A percentile compares a stretch with the other conserved stretches of the same genome.
phyloP scores from a whole-genome alignment of 257 asterid species.

The Capsicum rhomboideum region DNA sequence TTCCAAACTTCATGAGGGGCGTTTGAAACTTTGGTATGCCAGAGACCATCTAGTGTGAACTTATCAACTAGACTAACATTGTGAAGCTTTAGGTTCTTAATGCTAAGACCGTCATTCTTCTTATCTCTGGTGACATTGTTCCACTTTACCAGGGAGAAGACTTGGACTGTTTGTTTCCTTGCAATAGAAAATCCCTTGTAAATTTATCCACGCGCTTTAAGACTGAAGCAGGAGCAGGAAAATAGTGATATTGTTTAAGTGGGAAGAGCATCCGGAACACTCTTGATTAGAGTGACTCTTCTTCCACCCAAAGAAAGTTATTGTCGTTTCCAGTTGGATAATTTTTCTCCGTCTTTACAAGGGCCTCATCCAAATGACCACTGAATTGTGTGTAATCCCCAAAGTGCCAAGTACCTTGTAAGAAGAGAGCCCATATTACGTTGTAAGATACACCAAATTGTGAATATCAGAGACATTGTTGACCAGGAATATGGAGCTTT shows the following conservation, averaged over 20 bases:
- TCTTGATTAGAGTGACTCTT: not conserved
- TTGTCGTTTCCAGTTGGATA: not conserved
- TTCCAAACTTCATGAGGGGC: not conserved
- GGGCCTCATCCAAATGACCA: not conserved
- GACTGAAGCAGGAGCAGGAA: not conserved
- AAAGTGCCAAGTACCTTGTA: not conserved
- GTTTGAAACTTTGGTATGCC: not conserved
- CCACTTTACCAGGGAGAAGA: not conserved
- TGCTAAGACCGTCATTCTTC: not conserved
- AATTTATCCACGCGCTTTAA: not conserved
- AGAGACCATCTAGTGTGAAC: not conserved
- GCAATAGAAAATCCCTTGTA: not conserved
- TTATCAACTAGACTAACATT: not conserved
- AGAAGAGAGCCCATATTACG: not conserved
- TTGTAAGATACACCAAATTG: not conserved
- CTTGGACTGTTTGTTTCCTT: not conserved
- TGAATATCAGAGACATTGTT: not conserved
- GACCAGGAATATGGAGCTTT: not conserved
- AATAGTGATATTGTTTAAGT: not conserved
- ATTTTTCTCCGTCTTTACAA: not conserved
- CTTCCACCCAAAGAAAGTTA: not conserved
- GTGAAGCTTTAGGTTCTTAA: not conserved
- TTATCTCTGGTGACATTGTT: not conserved
- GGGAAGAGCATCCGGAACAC: not conserved
- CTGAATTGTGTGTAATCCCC: not conserved